phyloP scores from a whole-genome alignment of 2,329 filamentous ascomycete genomes.

The Talaromyces sp. region DNA sequence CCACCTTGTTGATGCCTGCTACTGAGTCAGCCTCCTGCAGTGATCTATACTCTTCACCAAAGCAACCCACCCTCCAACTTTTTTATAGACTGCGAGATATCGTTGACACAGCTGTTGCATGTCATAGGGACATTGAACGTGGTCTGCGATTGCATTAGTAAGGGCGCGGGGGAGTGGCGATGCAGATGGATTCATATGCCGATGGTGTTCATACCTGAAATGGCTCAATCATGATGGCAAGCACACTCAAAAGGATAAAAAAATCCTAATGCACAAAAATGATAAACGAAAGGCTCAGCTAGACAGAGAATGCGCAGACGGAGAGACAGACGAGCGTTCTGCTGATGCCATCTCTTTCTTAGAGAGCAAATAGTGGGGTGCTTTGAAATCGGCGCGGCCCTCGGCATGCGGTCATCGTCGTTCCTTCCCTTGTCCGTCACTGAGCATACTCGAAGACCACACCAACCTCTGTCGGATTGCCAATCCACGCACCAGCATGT shows the following conservation, averaged over 20 bases:
- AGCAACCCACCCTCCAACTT: slow-evolving; percentile 58
- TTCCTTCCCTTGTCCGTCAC: neutral
- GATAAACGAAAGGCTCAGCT: neutral
- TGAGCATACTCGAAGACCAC: neutral
- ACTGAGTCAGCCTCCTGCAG: neutral
- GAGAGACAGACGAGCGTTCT: neutral
- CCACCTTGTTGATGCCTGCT: slow-evolving; percentile 72
- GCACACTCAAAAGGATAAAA: neutral
- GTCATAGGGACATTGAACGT: slow-evolving; percentile 92
- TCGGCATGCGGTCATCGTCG: slow-evolving; percentile 10
- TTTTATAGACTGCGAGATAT: slow-evolving; percentile 73
- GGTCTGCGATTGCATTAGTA: slow-evolving; percentile 53
- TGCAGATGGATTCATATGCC: neutral
- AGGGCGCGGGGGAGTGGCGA: neutral
- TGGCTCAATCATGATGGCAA: slow-evolving; percentile 37
- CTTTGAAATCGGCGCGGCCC: slow-evolving; percentile 13
- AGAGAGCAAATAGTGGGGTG: slow-evolving; percentile 9
- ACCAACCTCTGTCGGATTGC: neutral
- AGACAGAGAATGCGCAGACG: neutral
- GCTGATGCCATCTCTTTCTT: slow-evolving; percentile 16
- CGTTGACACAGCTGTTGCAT: slow-evolving; percentile 83
- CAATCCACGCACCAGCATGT: slow-evolving; percentile 42
- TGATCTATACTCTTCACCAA: neutral
- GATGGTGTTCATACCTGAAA: slow-evolving; percentile 36
- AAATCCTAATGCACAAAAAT: neutral